Evolutionary conservation across 2,329 filamentous ascomycete genomes (phyloP), one percentile per base, ranked within the genome.

Genomic region (Phyllachora maydis): DNA sequence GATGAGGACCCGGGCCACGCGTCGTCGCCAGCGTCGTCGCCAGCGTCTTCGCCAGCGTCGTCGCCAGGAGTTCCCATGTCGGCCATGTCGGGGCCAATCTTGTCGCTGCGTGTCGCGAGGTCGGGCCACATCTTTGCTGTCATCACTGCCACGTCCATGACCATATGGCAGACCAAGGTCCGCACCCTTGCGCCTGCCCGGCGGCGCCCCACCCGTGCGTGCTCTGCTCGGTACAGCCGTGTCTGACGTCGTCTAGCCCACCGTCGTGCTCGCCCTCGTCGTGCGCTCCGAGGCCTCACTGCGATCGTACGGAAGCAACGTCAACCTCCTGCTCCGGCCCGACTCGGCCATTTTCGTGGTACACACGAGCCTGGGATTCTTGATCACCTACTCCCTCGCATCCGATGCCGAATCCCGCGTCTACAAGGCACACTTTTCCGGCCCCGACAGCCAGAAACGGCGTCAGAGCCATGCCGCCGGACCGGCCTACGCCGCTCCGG

Each of bases 91-190:
- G 74, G 75, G 41, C 65, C 61, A 12, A 67, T 93, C 26, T 52
- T 79, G 30, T 76, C 77, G 5, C 54, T 92, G 25, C 68, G 70
- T 32, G 65, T 82, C 19, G 77, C 83, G 3, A 68, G 83, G 21
- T 72, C 65, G 26, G 83, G 83, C 19, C 74, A 83, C 38, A 52
- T 68, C 30, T 93, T 98, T 49, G 78, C 78, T 24, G 81, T 81
- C 22, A 79, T 93, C 40, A 93, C 85, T 1, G 54, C 65, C 4
- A 77, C 77, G 2, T 76, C 77, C 8, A 67, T 98, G 45, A 81
- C 77, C n/a, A 62, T 98, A 34, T 98, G 88, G 88, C 88, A 98
- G 52, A 85, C 79, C 26, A 85, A 85, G 63, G 81, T 82, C 20
- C 15, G 9, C 13, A 11, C 14, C 22, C 23, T 24, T 16, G 22